Percentiles rank a stretch among this genome's conserved stretches.
Conservation (phyloP, 208 protist species). For the Porcisia hertigi region DNA sequence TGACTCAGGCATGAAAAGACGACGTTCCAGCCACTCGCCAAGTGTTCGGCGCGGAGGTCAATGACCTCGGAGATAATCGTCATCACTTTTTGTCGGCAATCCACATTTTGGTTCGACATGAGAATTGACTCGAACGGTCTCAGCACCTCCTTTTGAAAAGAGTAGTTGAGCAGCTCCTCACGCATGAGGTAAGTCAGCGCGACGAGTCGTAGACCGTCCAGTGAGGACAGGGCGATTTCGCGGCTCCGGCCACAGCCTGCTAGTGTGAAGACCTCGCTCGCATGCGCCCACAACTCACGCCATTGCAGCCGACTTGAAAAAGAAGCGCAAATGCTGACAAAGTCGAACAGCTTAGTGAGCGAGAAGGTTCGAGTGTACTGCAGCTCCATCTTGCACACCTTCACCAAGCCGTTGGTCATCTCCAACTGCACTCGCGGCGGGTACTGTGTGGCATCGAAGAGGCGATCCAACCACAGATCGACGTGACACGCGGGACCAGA, state of each 20-base stretch:
- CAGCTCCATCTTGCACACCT: conserved; percentile 77
- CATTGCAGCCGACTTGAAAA: conserved; percentile 79
- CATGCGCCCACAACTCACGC: conserved; percentile 78
- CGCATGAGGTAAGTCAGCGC: conserved; percentile 76
- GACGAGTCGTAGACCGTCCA: conserved; percentile 74
- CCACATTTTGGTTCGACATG: conserved; percentile 64
- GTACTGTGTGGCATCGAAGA: conserved; percentile 83
- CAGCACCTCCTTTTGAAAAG: conserved; percentile 87
- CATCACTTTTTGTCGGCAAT: conserved; percentile 66
- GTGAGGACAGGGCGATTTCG: conserved; percentile 59
- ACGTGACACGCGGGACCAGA: conserved; percentile 41
- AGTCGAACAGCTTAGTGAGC: conserved; percentile 84
- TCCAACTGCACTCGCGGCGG: conserved; percentile 63
- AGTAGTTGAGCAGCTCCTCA: conserved; percentile 82
- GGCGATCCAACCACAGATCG: conserved; percentile 78
- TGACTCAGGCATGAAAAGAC: conserved; percentile 83
- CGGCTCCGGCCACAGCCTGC: conserved; percentile 48
- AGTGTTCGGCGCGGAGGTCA: conserved; percentile 62
- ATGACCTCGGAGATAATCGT: conserved; percentile 75
- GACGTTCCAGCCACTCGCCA: conserved; percentile 86
- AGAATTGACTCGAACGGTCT: conserved; percentile 78
- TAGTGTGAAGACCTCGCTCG: conserved; percentile 68
- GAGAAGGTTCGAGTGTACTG: conserved; percentile 74
- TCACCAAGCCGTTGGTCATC: conserved; percentile 72
- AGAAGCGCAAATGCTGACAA: conserved; percentile 77